Conservation (phyloP, 495 filamentous ascomycete genomes). For the Astrothelium macrocarpum region DNA sequence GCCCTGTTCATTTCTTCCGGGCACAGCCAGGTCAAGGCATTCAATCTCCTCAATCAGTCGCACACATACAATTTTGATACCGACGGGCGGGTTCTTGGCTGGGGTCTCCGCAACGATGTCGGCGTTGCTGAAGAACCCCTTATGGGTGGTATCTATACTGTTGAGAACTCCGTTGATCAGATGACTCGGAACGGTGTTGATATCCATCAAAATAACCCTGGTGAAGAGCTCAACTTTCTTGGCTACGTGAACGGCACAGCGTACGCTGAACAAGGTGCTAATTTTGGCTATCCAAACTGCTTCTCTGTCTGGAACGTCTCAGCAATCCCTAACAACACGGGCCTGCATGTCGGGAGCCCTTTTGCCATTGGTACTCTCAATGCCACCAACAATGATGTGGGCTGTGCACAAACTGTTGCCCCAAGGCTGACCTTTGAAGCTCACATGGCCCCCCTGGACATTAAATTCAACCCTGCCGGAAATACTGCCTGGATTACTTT, state of each 20-base stretch:
- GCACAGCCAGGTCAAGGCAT: slow-evolving; percentile 56
- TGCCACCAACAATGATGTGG: slow-evolving; percentile 28
- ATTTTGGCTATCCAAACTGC: slow-evolving; percentile 64
- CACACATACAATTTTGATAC: slow-evolving; percentile 35
- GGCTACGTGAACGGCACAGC: slow-evolving; percentile 46
- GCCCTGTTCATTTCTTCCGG: slow-evolving; percentile 41
- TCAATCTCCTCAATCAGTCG: slow-evolving; percentile 42
- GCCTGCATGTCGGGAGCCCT: slow-evolving; percentile 41
- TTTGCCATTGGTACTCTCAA: slow-evolving; percentile 36
- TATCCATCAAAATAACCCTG: slow-evolving; percentile 61
- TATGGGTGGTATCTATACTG: slow-evolving; percentile 50
- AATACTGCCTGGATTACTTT: slow-evolving; percentile 35
- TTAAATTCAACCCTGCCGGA: slow-evolving; percentile 31
- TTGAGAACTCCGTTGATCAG: slow-evolving; percentile 64
- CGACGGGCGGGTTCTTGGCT: slow-evolving; percentile 53
- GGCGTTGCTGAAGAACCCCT: slow-evolving; percentile 52
- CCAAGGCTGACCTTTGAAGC: slow-evolving; percentile 31
- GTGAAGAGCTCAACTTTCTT: slow-evolving; percentile 65
- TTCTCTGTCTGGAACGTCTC: slow-evolving; percentile 51
- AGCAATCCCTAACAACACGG: slow-evolving; percentile 39
- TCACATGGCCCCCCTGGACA: slow-evolving; percentile 34
- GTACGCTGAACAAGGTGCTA: slow-evolving; percentile 35
- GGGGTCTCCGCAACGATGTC: slow-evolving; percentile 64
- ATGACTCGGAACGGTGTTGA: slow-evolving; percentile 47
- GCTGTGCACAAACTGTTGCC: slow-evolving; percentile 20